Conservation (phyloP, 129 eudicot genomes). For the Helianthus tuberosus region DNA sequence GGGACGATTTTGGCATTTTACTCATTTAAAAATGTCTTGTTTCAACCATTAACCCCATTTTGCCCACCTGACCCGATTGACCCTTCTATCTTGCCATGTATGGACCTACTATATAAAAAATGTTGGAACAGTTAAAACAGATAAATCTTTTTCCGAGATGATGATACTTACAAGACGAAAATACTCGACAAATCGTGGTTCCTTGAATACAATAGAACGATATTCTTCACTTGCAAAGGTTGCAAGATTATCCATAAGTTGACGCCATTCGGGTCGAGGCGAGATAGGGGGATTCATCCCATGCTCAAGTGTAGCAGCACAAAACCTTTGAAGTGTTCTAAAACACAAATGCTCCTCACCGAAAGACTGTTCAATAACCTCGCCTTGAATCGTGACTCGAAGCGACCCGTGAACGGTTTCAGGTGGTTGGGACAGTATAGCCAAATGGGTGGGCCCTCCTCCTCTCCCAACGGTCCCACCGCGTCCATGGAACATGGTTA, state of each 20-base stretch:
- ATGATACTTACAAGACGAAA: conserved; percentile 93
- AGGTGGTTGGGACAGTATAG: conserved; percentile 96
- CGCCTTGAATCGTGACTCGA: conserved; percentile 95
- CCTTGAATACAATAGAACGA: conserved; percentile 83
- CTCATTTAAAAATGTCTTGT: neutral
- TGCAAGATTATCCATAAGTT: conserved; percentile 83
- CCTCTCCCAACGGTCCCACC: conserved; percentile 99
- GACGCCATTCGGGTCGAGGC: conserved; percentile 94
- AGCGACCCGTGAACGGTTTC: conserved; percentile 89
- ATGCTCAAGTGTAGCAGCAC: conserved; percentile 95
- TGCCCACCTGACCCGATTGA: neutral
- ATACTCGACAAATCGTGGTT: conserved; percentile 96
- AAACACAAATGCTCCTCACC: conserved; percentile 98
- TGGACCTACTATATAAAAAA: neutral
- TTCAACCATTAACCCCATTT: conserved; percentile 11
- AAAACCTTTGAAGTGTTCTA: conserved; percentile 90
- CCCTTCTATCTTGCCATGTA: conserved; percentile 7
- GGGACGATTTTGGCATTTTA: neutral
- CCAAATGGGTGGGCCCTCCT: conserved; percentile 96
- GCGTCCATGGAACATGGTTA: conserved; percentile 96
- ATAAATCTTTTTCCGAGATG: neutral
- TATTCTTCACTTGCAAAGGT: conserved; percentile 75
- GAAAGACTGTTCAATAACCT: conserved; percentile 95
- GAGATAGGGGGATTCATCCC: conserved; percentile 92
- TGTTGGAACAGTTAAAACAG: neutral